Evolutionary conservation across 495 filamentous ascomycete genomes (phyloP), one percentile per base, ranked within the genome.

Genomic region (Hypoxylon trugodes): DNA sequence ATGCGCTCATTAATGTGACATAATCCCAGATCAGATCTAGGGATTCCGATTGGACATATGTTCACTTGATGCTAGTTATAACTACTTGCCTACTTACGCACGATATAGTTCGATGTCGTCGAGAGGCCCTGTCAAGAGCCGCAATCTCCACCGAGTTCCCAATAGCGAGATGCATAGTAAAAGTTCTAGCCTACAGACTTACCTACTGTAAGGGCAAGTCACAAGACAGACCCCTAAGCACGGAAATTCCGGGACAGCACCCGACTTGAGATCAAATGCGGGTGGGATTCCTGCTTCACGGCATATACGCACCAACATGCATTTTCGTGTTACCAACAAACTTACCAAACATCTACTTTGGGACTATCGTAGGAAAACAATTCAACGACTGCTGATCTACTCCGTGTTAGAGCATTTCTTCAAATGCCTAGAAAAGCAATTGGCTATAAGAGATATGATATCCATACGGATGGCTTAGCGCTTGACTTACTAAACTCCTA

Each of bases 1-100:
- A 60, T 68, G 53, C 40, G 65, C 49, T 65, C 65, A 60, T 56
- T 45, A 35, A 54, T 65, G 55, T 41, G 38, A 64, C 60, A 51
- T 40, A 21, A 40, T 49, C 18, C 26, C 40, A 51, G 49, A 60
- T 65, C 41, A 33, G 24, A 52, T 45, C 21, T 16, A 35, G 22
- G 25, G 37, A 50, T 54, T 64, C 55, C 59, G 54, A 68, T 68
- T 63, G 54, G 65, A 26, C 30, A 25, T 37, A 13, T 41, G 15
- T 25, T 22, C 16, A 30, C 10, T 50, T 32, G 35, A 57, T 25
- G 46, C 46, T 57, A 12, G 53, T 45, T 54, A 52, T 60, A 61
- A 50, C 58, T 54, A 41, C 53, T n/a, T n/a, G n/a, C n/a, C n/a
- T n/a, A n/a, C n/a, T n/a, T n/a, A n/a, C n/a, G n/a, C n/a, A n/a